Evolutionary conservation across 805 yeast species (phyloP).

Genomic region (Clavispora phyllophila): DNA sequence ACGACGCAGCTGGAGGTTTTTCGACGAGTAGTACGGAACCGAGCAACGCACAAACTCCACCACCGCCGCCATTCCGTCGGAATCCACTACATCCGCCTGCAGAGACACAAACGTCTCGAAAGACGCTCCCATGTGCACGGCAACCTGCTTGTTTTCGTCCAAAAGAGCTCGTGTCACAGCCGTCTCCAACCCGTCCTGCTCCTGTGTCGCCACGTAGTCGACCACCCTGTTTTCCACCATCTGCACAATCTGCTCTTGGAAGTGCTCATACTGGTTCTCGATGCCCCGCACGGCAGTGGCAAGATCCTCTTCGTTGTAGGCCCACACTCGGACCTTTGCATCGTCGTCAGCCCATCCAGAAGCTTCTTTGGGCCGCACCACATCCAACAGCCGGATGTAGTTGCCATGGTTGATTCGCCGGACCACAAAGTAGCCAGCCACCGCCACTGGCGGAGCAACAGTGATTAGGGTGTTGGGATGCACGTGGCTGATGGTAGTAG

Average conservation of each 20-base stretch:
- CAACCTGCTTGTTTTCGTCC: conserved; percentile 30
- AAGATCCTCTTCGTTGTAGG: conserved; percentile 30
- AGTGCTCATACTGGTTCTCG: conserved; percentile 34
- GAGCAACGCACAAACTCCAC: conserved; percentile 30
- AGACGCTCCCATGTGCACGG: conserved; percentile 15
- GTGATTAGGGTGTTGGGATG: conserved; percentile 34
- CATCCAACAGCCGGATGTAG: conserved; percentile 12
- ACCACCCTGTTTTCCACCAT: conserved; percentile 22
- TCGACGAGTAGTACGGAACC: conserved; percentile 24
- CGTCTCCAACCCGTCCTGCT: conserved; percentile 4
- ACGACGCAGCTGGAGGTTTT: conserved; percentile 14
- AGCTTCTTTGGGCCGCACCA: conserved; percentile 8
- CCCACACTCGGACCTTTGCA: conserved; percentile 15
- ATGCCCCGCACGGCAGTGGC: conserved; percentile 29
- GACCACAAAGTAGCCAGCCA: conserved; percentile 23
- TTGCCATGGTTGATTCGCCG: conserved; percentile 10
- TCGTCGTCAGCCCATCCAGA: conserved; percentile 2
- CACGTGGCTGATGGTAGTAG: conserved; percentile 26
- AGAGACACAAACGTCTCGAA: conserved; percentile 16
- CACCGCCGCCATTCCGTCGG: conserved; percentile 1
- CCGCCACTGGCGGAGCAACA: conserved; percentile 31
- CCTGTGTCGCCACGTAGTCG: conserved; percentile 20
- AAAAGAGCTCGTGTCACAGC: conserved; percentile 8
- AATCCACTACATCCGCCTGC: conserved; percentile 15
- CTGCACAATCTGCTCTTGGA: conserved; percentile 24